Base-by-base conservation (phyloP, 1,139 yeast genomes). In the Komagataea norvegica region DNA sequence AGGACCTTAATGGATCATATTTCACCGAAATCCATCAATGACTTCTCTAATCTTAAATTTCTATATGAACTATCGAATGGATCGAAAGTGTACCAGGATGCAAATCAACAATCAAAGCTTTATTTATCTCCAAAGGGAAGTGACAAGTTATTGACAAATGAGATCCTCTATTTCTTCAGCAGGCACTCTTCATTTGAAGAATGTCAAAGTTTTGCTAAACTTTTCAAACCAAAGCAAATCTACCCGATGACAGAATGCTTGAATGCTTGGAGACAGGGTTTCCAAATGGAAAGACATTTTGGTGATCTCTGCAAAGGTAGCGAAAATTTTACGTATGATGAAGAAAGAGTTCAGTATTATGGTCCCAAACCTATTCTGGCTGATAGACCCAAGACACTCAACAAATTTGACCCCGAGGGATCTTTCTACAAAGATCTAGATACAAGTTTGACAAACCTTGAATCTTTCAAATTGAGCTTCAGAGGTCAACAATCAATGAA, bases 131-230 rank as follows among this genome's bases (percentile, higher is more conserved):
- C 68, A 0, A 38, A 43, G 10, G 58, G 57, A 4, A 52, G 60
- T 0, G 42, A 49, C 0, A 60, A 59, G 15, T 48, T 72, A 6
- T 58, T 74, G 7, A 75, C 77, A 0, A 59, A 56, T 8, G 65
- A 62, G 9, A 42, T 74, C 1, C 58, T 60, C 38, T 61, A 70
- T 26, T 55, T 68, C 20, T 76, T 70, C 50, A 74, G 81, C 1
- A 55, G 82, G 22, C 83, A 77, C 45, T 73, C 81, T 1, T 73
- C 80, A 0, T 72, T 62, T 42, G 44, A 62, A 3, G 83, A 77
- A 47, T 56, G 67, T 8, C 42, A 59, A n/a, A 46, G 61, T 3
- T 62, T 77, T 10, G 52, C 74, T 0, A 43, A 55, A 8, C 27
- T 60, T 24, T 68, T 76, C 44, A 46, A 49, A 2, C 77, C 77